Percentiles rank a stretch among this genome's conserved stretches.
phyloP scores from a whole-genome alignment of 2,329 filamentous ascomycete species.

The Trichoderma sp. region DNA sequence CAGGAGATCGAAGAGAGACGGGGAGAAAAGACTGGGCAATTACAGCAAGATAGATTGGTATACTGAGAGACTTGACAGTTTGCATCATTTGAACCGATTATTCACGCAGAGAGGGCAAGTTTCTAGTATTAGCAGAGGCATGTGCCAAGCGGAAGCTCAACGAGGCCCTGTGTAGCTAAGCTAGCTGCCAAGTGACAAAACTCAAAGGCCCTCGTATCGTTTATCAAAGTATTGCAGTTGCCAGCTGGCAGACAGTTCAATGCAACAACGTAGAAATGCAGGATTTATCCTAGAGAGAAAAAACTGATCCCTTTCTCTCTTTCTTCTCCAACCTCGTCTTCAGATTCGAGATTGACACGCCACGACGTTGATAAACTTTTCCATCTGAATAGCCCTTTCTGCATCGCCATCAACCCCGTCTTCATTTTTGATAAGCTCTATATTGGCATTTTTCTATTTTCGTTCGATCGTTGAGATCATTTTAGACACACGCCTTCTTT shows the following conservation, averaged over 20 bases:
- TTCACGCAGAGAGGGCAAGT: not conserved
- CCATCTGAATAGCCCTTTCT: not conserved
- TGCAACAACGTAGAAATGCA: not conserved
- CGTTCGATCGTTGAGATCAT: not conserved
- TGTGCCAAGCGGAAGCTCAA: not conserved
- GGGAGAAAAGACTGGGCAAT: no score
- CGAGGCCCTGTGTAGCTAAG: not conserved
- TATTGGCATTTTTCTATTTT: not conserved
- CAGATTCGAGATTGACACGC: not conserved
- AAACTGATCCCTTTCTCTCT: not conserved
- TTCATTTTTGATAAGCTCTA: not conserved
- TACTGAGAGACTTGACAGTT: not conserved
- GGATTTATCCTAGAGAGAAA: not conserved
- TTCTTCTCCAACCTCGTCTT: not conserved
- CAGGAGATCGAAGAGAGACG: not conserved
- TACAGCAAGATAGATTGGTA: not conserved
- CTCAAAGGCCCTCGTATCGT: not conserved
- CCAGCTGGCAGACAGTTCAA: slow-evolving; percentile 12
- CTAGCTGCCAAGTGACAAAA: slow-evolving; percentile 13
- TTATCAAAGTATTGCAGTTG: not conserved
- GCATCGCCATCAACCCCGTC: not conserved
- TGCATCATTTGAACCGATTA: not conserved
- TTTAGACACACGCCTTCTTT: not conserved
- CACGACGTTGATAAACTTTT: not conserved
- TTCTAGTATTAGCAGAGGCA: not conserved